Conservation (phyloP, 2,329 filamentous ascomycete genomes). For the Penicillium janthinellum region DNA sequence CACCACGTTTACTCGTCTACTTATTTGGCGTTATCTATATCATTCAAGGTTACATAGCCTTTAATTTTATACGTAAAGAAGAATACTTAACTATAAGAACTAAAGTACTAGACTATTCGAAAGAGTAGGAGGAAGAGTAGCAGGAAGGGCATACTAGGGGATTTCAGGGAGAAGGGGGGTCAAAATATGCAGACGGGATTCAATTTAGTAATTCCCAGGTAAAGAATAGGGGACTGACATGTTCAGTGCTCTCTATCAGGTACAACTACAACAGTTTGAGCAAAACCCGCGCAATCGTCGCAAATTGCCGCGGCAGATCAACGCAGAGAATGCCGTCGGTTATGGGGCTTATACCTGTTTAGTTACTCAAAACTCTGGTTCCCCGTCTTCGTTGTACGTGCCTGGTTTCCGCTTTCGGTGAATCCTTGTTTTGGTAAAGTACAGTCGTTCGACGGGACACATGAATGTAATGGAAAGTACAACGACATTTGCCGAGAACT, state of each 20-base stretch:
- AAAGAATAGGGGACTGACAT: not conserved
- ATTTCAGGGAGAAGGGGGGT: too few relatives aligned
- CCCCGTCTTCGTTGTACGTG: conserved; percentile 3
- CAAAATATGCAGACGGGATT: too few relatives aligned
- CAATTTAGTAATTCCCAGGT: too few relatives aligned
- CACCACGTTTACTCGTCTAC: too few relatives aligned
- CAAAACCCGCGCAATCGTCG: conserved; percentile 34
- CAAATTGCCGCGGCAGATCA: conserved; percentile 22
- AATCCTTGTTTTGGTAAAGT: not conserved
- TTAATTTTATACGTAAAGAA: too few relatives aligned
- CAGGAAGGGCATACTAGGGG: too few relatives aligned
- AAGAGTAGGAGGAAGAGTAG: too few relatives aligned
- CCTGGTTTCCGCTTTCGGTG: conserved; percentile 17
- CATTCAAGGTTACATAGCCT: too few relatives aligned
- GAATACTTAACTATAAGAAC: too few relatives aligned
- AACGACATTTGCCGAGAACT: not conserved
- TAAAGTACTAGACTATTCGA: too few relatives aligned
- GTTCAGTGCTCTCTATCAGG: not conserved
- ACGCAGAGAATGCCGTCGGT: conserved; percentile 8
- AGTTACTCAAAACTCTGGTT: not conserved
- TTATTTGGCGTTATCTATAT: too few relatives aligned
- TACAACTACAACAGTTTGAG: not conserved
- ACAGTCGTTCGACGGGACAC: not conserved
- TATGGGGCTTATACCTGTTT: not conserved
- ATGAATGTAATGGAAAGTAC: not conserved